Evolutionary conservation across 805 yeast genomes (phyloP).

Genomic region (Naumovozyma baii): DNA sequence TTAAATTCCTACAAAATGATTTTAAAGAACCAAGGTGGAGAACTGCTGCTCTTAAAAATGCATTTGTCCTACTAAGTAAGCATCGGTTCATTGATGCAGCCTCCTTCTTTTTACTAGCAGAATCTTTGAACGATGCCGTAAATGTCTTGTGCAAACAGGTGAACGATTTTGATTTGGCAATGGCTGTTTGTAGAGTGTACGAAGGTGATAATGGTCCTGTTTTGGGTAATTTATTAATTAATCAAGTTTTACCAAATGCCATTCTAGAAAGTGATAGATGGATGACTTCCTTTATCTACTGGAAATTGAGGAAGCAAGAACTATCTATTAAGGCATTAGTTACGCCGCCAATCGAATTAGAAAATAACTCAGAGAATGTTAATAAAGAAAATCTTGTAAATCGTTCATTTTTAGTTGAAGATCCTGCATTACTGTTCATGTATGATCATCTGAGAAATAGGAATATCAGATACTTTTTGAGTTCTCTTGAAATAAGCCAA

Average conservation of each 20-base stretch:
- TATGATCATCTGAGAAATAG: slow-evolving; percentile 52
- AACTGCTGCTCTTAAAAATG: slow-evolving; percentile 85
- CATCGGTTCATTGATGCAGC: slow-evolving; percentile 87
- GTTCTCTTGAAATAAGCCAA: slow-evolving; percentile 36
- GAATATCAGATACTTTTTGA: slow-evolving; percentile 40
- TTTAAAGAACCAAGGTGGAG: slow-evolving; percentile 70
- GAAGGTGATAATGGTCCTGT: slow-evolving; percentile 53
- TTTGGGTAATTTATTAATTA: slow-evolving; percentile 39
- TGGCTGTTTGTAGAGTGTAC: slow-evolving; percentile 71
- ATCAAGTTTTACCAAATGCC: slow-evolving; percentile 46
- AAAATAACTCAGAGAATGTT: slow-evolving; percentile 21
- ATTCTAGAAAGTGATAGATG: slow-evolving; percentile 62
- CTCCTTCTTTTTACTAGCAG: slow-evolving; percentile 74
- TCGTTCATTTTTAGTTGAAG: slow-evolving; percentile 51
- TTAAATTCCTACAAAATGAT: slow-evolving; percentile 67
- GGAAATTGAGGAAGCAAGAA: slow-evolving; percentile 46
- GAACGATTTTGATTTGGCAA: slow-evolving; percentile 61
- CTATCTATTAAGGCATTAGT: slow-evolving; percentile 57
- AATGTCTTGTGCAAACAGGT: slow-evolving; percentile 61
- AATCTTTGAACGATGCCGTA: slow-evolving; percentile 64
- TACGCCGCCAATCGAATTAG: slow-evolving; percentile 39
- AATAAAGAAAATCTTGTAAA: slow-evolving; percentile 30
- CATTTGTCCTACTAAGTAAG: slow-evolving; percentile 79
- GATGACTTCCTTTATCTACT: slow-evolving; percentile 71
- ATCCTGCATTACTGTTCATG: slow-evolving; percentile 67